Evolutionary conservation across 1,139 yeast species (phyloP), one percentile per base, ranked within the genome.

Genomic region (Chernovozyma aurita): DNA sequence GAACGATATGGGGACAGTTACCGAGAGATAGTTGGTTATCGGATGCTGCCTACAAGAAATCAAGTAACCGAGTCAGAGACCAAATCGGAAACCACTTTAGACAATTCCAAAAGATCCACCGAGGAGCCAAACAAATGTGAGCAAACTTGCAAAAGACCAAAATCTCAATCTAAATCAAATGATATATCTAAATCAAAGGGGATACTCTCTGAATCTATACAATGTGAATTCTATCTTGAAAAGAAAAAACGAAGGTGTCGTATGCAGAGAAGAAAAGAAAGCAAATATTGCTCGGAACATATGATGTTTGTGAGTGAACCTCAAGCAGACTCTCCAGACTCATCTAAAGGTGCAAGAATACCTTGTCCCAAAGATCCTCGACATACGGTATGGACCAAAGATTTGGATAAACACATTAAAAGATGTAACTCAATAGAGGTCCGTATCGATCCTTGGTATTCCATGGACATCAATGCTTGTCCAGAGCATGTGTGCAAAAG

Each of bases 321-420:
- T 4, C 36, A 32, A 4, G 28, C 22, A 11, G 30, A 28, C 13
- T 43, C 42, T 11, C 28, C 31, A 4, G 51, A 44, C 18, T 43
- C 42, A 7, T 34, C 41, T 0, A 45, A 40, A 16, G 42, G 40
- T 5, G 62, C 61, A 24, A 61, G 96, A 42, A 69, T 88, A 0
- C 77, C 81, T 3, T 88, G 97, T 57, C 90, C 96, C 0, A 53
- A 82, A 24, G 95, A 87, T 52, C 77, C 81, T 0, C 68, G 75
- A 4, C 97, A 88, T 55, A 73, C 84, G 0, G 78, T 88, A 0
- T 80, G 87, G 85, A 65, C 65, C 34, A 63, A 69, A 31, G 79
- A 76, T 36, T 53, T 86, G 32, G 56, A 62, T 6, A 58, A 53
- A 18, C 97, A 88, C 57, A 33, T 81, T 37, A 63, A 59, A 38